Evolutionary conservation across 2,329 filamentous ascomycete species (phyloP), one percentile per base, ranked within the genome.

Genomic region (Fusarium sororula): DNA sequence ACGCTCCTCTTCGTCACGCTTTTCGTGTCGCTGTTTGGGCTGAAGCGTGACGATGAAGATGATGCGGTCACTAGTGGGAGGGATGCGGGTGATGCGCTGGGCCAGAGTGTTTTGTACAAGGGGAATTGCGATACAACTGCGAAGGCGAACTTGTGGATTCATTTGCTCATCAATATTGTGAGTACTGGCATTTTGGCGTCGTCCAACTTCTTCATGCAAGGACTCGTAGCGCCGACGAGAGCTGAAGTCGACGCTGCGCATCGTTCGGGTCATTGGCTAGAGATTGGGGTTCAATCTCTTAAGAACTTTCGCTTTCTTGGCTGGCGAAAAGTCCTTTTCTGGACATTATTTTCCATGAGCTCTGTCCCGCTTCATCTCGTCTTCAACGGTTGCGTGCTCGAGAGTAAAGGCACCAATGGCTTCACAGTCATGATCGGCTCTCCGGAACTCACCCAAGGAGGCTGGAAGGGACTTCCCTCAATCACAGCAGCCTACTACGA

Each of bases 191-290:
- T 84, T 17, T 58, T 84, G 17, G 78, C 77, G 1, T 81, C 79
- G 1, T 82, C 79, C 14, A 84, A 83, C 57, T 83, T 81, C 41
- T 81, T 79, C 26, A 83, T 82, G 79, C 83, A 84, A 47, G 72
- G 79, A 2, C 75, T 82, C 3, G 77, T 75, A 0, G 81, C 82
- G 1, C 83, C 82, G 1, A 82, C 81, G 0, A 67, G 82, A 12
- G 54, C 50, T 0, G 77, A 83, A 24, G 63, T 84, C 3, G 77
- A 83, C 35, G 44, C 48, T 6, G 75, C 73, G 3, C 77, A 79
- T 32, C 57, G 35, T 2, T 37, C 56, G 0, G 58, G 66, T 1
- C 56, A 56, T 2, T 76, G 74, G 72, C 44, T 78, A 3, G 78
- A 79, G 35, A 74, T 79, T 41, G 78, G 78, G 1, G 70, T 79